A percentile compares a stretch with the other conserved stretches of the same genome.
phyloP scores from a whole-genome alignment of 2,329 filamentous ascomycete genomes.

The Beauveria australis region DNA sequence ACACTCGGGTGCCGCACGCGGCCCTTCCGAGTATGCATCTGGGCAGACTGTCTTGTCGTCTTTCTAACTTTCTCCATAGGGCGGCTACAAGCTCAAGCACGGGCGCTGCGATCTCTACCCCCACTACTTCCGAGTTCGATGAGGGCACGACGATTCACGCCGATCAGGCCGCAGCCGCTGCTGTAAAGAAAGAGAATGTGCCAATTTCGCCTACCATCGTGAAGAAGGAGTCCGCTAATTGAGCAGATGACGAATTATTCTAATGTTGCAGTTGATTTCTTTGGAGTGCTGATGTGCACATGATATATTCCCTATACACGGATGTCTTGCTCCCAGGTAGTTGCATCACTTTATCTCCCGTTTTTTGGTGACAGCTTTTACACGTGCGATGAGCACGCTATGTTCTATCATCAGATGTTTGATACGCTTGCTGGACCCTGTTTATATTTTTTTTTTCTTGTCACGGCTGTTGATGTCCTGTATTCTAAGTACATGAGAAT shows the following conservation, averaged over 20 bases:
- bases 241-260: conserved; percentile 18
- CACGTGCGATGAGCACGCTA: conserved; percentile 28
- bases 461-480: conserved; percentile 23
- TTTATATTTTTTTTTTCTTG: conserved; percentile 17
- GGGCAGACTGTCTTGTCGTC: conserved; percentile 17
- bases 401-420: conserved; percentile 24
- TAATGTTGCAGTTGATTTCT: conserved; percentile 12
- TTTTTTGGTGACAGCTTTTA: conserved; percentile 18
- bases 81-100: conserved; percentile 32
- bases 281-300: conserved; percentile 12
- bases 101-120: conserved; percentile 30
- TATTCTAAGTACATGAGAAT: conserved; percentile 27
- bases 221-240: conserved; percentile 31
- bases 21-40: conserved; percentile 29
- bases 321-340: conserved; percentile 12
- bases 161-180: conserved; percentile 35
- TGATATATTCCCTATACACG: conserved; percentile 12
- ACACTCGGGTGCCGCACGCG: conserved; percentile 24
- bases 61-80: conserved; percentile 29
- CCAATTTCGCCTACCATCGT: conserved; percentile 37
- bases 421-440: conserved; percentile 25
- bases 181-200: conserved; percentile 29
- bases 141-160: conserved; percentile 48
- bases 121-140: conserved; percentile 40
- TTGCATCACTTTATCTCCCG: conserved; percentile 6